Evolutionary conservation across 345 rosid species (phyloP), one percentile per base, ranked within the genome.

Genomic region (Rhizophora mangle): DNA sequence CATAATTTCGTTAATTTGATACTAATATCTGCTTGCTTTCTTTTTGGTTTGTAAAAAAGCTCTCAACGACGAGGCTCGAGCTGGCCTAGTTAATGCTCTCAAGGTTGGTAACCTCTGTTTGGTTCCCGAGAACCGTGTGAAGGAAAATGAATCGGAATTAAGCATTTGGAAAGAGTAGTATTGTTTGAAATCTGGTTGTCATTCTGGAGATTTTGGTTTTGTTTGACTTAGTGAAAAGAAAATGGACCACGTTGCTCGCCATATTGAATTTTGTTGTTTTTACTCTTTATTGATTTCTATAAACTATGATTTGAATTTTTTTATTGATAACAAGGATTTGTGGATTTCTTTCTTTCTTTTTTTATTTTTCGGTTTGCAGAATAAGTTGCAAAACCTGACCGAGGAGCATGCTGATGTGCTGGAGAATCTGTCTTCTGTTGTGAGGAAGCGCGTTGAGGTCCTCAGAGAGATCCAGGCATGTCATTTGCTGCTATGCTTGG

Each of bases 401-500:
- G 97, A 91, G 6, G 86, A 87, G 70, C 92, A 91, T 74, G 47
- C 86, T 13, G 97, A 86, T 73, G 76, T 88, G 63, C 83, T 95
- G 24, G 96, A 87, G 86, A 87, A 57, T 57, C 74, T 92, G 63
- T 37, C 85, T 3, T 90, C 94, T 0, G 30, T 13, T 20, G 91
- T 92, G 61, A 84, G 92, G 82, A 86, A 89, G 82, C 99, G 99
- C 43, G 99, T 96, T 2, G 97, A 96, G 69, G 79, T 71, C 80
- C 97, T 96, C 24, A 85, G 93, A 71, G 98, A 86, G 84, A 88
- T 96, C 68, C 99, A 96, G 90, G 99, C 63, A 70, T 43, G 85
- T 71, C 8, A 8, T 29, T 36, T 56, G 18, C 49, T 39, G 47
- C 15, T 39, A 9, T 9, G 47, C 47, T 32, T 32, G 36, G 36